Percentiles rank a stretch among this genome's conserved stretches.
Evolutionary conservation across 768 basidiomycete genomes (phyloP).

Genomic region (Nidularia pulvinata): DNA sequence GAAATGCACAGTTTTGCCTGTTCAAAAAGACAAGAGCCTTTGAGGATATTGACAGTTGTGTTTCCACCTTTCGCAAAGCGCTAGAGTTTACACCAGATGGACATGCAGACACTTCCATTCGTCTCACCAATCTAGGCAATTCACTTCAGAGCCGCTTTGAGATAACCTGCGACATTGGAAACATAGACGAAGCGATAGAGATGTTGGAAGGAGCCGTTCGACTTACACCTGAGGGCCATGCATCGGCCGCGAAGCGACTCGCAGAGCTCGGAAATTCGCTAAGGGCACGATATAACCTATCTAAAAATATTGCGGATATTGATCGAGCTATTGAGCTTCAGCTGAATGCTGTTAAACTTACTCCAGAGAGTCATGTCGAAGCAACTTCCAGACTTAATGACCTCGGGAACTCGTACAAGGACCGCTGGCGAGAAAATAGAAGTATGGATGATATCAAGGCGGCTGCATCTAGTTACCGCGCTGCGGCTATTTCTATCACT

Average conservation of each 20-base stretch:
- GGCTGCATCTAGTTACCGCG: not conserved
- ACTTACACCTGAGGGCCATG: not conserved
- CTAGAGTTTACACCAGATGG: not conserved
- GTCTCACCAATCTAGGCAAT: not conserved
- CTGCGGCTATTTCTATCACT: constrained; percentile 1
- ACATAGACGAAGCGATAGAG: not conserved
- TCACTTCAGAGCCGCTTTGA: not conserved
- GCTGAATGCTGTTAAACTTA: not conserved
- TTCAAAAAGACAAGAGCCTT: not conserved
- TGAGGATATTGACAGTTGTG: not conserved
- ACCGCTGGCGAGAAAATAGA: not conserved
- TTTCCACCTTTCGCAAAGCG: not conserved
- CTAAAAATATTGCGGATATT: not conserved
- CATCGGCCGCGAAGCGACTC: not conserved
- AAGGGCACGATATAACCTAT: not conserved
- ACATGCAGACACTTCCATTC: not conserved
- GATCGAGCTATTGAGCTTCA: not conserved
- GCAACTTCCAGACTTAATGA: not conserved
- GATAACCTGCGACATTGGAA: not conserved
- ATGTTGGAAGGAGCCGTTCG: not conserved
- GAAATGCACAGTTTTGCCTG: not conserved
- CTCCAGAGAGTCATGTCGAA: not conserved
- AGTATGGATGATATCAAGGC: not conserved
- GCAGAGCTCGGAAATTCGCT: not conserved
- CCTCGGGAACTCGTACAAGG: not conserved